Percentiles rank a stretch among this genome's conserved stretches.
These are phyloP conservation scores for Nephelium lappaceum DNA, from an alignment of 345 rosid genomes.

Conservation along the genomic window DNA sequence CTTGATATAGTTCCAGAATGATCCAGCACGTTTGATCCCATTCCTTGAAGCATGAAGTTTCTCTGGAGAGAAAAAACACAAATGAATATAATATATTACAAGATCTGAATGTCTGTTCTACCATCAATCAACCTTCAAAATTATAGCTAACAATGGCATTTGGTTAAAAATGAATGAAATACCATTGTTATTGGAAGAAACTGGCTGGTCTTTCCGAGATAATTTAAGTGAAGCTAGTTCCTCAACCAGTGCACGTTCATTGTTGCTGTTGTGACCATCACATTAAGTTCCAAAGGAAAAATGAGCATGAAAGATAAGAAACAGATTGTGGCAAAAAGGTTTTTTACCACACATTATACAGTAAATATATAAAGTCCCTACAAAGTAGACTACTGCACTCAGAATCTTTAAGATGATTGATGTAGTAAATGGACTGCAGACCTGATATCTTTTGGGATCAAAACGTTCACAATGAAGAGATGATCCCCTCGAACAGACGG, in stretches of 20 bases:
- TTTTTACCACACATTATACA: not conserved
- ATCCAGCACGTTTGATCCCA: conserved; percentile 23
- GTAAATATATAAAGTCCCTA: not conserved
- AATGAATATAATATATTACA: not conserved
- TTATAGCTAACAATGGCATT: not conserved
- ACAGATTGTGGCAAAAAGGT: not conserved
- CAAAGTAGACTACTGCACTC: not conserved
- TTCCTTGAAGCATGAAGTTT: conserved; percentile 24
- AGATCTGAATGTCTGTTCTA: not conserved
- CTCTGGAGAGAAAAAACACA: conserved; percentile 23
- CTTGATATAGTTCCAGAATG: conserved; percentile 48
- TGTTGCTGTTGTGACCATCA: conserved; percentile 47
- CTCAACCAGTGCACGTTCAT: conserved; percentile 65
- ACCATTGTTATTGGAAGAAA: conserved; percentile 36
- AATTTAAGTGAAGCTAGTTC: conserved; percentile 61
- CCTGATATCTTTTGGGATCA: conserved; percentile 82
- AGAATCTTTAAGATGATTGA: not conserved
- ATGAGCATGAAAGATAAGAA: not conserved
- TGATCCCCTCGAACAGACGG: conserved; percentile 86
- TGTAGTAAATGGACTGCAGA: conserved; percentile 22
- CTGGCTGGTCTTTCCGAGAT: conserved; percentile 37
- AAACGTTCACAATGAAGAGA: conserved; percentile 65
- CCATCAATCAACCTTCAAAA: not conserved
- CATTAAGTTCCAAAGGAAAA: conserved; percentile 13
- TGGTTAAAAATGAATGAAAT: conserved; percentile 12